phyloP scores from a whole-genome alignment of 345 rosid genomes.

The Melaleuca alternifolia region DNA sequence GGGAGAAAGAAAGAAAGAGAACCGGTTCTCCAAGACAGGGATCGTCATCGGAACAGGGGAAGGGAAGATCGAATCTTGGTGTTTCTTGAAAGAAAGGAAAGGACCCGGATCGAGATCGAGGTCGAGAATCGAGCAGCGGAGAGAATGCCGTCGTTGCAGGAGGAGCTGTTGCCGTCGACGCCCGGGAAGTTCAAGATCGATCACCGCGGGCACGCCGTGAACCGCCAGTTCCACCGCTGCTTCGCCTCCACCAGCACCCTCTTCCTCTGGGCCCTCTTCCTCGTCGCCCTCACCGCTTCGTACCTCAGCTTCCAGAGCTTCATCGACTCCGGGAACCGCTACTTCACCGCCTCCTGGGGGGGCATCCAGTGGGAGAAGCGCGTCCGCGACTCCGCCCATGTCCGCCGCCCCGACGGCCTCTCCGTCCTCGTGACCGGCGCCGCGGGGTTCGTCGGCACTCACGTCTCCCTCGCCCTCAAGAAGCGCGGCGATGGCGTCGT shows the following conservation, averaged over 20 bases:
- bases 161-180: conserved; percentile 39
- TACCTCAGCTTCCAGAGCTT: conserved; percentile 36
- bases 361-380: conserved; percentile 26
- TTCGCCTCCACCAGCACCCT: conserved; percentile 36
- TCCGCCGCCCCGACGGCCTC: conserved; percentile 12
- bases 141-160: conserved; percentile 26
- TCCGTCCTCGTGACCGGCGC: conserved; percentile 31
- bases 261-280: conserved; percentile 43
- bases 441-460: conserved; percentile 24
- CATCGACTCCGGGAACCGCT: conserved; percentile 26
- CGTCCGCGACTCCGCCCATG: conserved; percentile 16
- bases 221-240: conserved; percentile 37
- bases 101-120: no score
- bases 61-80: no score
- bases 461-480: conserved; percentile 19
- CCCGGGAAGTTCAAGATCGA: conserved; percentile 50
- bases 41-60: no score
- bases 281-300: conserved; percentile 40
- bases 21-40: no score
- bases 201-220: conserved; percentile 9
- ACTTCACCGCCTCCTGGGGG: conserved; percentile 23
- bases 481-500: conserved; percentile 30
- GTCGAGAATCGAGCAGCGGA: neutral
- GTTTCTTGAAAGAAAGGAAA: no score
- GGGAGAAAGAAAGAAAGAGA: no score